Conservation (phyloP, 1,139 yeast species). For the Pichia sp. region DNA sequence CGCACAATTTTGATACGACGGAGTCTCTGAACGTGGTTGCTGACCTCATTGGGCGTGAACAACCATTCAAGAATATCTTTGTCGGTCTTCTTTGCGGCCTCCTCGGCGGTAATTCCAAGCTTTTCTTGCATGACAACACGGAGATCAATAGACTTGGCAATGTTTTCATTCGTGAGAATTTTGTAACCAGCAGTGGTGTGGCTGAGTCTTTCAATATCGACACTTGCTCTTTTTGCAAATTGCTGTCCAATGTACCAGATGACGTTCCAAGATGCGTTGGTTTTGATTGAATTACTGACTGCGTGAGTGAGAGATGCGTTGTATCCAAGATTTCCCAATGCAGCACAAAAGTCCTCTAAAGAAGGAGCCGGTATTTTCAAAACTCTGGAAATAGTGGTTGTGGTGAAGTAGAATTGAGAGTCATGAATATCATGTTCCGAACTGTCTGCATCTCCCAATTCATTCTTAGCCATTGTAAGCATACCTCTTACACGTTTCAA, state of each 20-base stretch:
- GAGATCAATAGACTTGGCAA: conserved; percentile 31
- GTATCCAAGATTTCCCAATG: conserved; percentile 82
- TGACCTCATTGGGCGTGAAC: conserved; percentile 55
- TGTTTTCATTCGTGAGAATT: conserved; percentile 43
- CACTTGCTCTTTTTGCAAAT: conserved; percentile 52
- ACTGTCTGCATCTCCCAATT: conserved; percentile 37
- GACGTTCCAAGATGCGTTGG: conserved; percentile 80
- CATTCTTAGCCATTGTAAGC: conserved; percentile 77
- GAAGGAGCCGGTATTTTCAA: conserved; percentile 84
- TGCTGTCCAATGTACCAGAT: conserved; percentile 69
- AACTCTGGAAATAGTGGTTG: conserved; percentile 70
- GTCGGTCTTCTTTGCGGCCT: conserved; percentile 20
- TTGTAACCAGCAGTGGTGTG: conserved; percentile 61
- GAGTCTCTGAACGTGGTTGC: conserved; percentile 52
- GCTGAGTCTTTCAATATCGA: conserved; percentile 41
- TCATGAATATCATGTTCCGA: conserved; percentile 27
- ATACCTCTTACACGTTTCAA: conserved; percentile 83
- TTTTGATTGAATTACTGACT: conserved; percentile 77
- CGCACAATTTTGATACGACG: conserved; percentile 78
- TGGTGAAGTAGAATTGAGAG: conserved; percentile 76
- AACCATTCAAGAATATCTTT: conserved; percentile 34
- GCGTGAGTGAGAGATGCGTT: conserved; percentile 86
- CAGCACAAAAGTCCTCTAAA: conserved; percentile 64
- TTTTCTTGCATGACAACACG: conserved; percentile 17
- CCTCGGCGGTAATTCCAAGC: conserved; percentile 22